These are phyloP conservation scores for Kwoniella bestiolae DNA, from an alignment of 768 basidiomycete genomes.

Conservation along the genomic window DNA sequence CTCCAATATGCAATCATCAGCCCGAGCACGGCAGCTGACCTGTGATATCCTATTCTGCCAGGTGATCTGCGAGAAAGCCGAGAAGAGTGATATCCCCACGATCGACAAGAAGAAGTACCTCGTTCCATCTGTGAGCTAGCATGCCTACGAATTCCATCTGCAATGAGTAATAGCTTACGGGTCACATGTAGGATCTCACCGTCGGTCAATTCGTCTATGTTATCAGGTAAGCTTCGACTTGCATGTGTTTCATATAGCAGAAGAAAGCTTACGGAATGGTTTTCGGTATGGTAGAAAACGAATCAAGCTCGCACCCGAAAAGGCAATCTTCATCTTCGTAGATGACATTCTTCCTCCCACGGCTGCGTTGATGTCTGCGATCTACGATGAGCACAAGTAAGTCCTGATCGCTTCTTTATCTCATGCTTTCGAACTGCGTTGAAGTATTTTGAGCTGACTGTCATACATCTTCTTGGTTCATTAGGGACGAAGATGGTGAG, in stretches of 20 bases:
- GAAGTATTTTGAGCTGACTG: too few relatives aligned
- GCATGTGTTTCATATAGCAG: background rate
- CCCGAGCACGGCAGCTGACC: background rate
- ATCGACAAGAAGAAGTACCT: slow-evolving; percentile 99
- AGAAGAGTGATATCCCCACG: slow-evolving; percentile 96
- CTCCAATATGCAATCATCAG: too few relatives aligned
- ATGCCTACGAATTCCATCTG: background rate
- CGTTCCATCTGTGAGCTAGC: slow-evolving; percentile 80
- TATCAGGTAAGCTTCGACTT: slow-evolving; percentile 62
- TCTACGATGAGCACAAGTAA: slow-evolving; percentile 99
- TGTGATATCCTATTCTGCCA: slow-evolving; percentile 56
- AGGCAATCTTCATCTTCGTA: slow-evolving; percentile 99
- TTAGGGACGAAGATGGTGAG: slow-evolving; percentile 86
- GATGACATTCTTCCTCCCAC: slow-evolving; percentile 98
- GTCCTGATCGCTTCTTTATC: slow-evolving; percentile 57
- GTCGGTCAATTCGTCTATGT: slow-evolving; percentile 99
- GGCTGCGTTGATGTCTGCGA: slow-evolving; percentile 95
- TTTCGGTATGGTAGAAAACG: slow-evolving; percentile 76
- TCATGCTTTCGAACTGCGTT: too few relatives aligned
- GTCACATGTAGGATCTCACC: slow-evolving; percentile 74
- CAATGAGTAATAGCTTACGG: background rate
- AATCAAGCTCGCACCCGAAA: slow-evolving; percentile 99
- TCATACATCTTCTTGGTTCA: too few relatives aligned
- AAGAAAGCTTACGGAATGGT: background rate
- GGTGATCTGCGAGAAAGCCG: slow-evolving; percentile 99